phyloP scores from a whole-genome alignment of 441 rosid genomes.

The Mallotus repandus region DNA sequence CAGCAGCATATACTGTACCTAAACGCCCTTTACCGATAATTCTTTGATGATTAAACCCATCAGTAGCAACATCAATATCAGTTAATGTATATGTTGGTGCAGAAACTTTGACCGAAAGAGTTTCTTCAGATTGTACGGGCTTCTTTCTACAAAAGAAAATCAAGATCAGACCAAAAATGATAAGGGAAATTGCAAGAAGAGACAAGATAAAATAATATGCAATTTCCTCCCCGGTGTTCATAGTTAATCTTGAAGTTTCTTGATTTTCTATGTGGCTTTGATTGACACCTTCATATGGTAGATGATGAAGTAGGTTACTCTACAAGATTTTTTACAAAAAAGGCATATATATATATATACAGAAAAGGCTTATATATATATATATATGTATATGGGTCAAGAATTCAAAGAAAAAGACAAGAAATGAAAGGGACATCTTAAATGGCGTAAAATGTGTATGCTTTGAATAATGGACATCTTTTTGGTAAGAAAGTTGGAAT shows the following conservation, averaged over 20 bases:
- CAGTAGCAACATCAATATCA: slow-evolving; percentile 73
- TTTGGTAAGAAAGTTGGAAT: slow-evolving; percentile 39
- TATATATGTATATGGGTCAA: neutral
- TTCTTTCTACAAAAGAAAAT: slow-evolving; percentile 48
- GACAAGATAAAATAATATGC: slow-evolving; percentile 46
- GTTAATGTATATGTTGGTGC: slow-evolving; percentile 49
- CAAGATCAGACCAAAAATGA: slow-evolving; percentile 48
- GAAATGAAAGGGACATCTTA: neutral
- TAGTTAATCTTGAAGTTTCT: neutral
- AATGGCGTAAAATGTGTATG: slow-evolving; percentile 7
- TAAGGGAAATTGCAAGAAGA: slow-evolving; percentile 40
- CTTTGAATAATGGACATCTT: slow-evolving; percentile 28
- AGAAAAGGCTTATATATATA: too few species aligned
- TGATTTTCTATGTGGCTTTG: neutral
- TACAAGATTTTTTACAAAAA: neutral
- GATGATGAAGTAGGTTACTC: neutral
- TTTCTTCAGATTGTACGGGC: slow-evolving; percentile 45
- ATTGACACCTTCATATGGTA: neutral
- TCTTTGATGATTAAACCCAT: slow-evolving; percentile 55
- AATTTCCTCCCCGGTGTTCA: slow-evolving; percentile 41
- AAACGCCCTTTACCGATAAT: slow-evolving; percentile 61
- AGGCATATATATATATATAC: neutral
- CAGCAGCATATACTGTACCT: slow-evolving; percentile 68
- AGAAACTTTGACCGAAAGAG: slow-evolving; percentile 26
- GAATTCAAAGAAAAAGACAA: neutral